Evolutionary conservation across 352 stramenopile species (phyloP).

Genomic region (Thalassiosira hispida): DNA sequence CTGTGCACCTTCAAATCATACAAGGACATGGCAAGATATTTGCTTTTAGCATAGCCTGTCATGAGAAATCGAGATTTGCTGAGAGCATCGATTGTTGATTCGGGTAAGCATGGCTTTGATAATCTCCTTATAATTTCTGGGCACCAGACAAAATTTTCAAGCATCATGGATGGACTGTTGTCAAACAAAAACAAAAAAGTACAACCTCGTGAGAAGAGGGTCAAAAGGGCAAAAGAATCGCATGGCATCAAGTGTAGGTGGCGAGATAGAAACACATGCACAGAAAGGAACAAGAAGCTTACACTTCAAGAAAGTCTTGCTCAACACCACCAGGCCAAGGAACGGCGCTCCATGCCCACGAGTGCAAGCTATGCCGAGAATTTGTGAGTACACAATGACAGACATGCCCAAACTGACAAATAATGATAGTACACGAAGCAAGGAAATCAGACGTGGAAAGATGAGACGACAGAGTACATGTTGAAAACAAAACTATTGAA

Average conservation of each 20-base stretch:
- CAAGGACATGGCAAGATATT: constrained; percentile 46
- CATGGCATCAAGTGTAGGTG: no score
- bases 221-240: no score
- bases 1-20: constrained; percentile 46
- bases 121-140: constrained; percentile 26
- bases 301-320: constrained; percentile 48
- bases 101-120: constrained; percentile 11
- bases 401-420: constrained; percentile 30
- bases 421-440: not conserved
- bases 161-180: constrained; percentile 34
- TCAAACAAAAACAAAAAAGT: no score
- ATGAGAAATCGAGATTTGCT: constrained; percentile 37
- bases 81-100: constrained; percentile 23
- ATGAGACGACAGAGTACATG: no score
- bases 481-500: no score
- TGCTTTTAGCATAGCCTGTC: constrained; percentile 30
- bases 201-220: no score
- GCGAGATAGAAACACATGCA: no score
- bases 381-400: constrained; percentile 37
- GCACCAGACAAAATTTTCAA: constrained; percentile 48
- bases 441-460: not conserved
- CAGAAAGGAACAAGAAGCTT: no score
- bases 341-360: constrained; percentile 44
- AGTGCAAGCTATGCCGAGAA: constrained; percentile 28
- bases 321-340: constrained; percentile 47